Conservation (phyloP, 2,329 filamentous ascomycete genomes). For the Colletotrichum navitas region DNA sequence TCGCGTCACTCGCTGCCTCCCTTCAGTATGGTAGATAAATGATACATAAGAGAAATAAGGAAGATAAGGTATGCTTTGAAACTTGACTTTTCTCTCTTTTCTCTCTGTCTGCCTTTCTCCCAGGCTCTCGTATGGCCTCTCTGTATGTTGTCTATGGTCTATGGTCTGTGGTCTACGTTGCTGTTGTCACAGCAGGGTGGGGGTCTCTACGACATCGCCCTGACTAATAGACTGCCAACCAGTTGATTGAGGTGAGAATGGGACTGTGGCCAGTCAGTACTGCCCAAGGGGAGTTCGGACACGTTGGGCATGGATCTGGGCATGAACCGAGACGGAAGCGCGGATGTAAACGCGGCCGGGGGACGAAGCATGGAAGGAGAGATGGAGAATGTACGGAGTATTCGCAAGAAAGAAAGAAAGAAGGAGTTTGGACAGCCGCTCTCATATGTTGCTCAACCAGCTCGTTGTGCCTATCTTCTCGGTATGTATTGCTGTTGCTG, state of each 20-base stretch:
- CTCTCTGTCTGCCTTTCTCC: background rate
- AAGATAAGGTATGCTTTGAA: background rate
- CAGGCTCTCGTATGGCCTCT: slow-evolving; percentile 4
- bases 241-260: slow-evolving; percentile 6
- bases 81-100: background rate
- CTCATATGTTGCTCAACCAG: background rate
- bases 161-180: background rate
- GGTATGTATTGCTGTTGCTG: background rate
- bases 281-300: slow-evolving; percentile 1
- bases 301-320: background rate
- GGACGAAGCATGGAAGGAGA: slow-evolving; percentile 12
- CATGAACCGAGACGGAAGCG: slow-evolving; percentile 8
- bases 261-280: background rate
- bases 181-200: slow-evolving; percentile 7
- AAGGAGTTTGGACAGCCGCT: background rate
- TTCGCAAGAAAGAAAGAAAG: background rate
- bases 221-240: slow-evolving; percentile 33
- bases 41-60: background rate
- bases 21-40: background rate
- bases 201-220: slow-evolving; percentile 26
- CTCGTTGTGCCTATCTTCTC: background rate
- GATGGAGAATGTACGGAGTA: background rate
- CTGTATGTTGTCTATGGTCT: background rate
- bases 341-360: slow-evolving; percentile 12
- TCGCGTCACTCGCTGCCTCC: background rate